Base-by-base conservation (phyloP, 305 asterid genomes). In the Caryopteris hybrid region DNA sequence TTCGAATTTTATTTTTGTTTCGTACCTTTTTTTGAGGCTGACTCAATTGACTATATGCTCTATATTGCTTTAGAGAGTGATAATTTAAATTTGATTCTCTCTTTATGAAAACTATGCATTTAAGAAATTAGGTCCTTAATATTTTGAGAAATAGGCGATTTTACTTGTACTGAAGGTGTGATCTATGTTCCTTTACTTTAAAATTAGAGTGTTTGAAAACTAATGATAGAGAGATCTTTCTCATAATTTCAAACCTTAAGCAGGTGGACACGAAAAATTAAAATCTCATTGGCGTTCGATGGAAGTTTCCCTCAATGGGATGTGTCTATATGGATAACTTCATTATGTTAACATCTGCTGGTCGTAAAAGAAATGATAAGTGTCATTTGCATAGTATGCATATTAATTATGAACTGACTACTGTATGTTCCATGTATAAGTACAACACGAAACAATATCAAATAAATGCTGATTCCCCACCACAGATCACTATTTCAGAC, bases 81-180 rank as follows among this genome's bases (percentile, higher is more conserved):
- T n/a, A n/a, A n/a, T n/a, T n/a, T n/a, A n/a, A n/a, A n/a, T 69
- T 69, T 20, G 14, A 56, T 43, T 16, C 70, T 42, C n/a, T 17
- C 17, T 55, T 23, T 66, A 41, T 34, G 1, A 8, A 46, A 29
- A n/a, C 25, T 5, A 2, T 12, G n/a, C 2, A 23, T 12, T 22
- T 52, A 4, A 14, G 13, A 11, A 6, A 52, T 10, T 22, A 9
- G 18, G 14, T 57, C 17, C 33, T 57, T 13, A 6, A 34, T 17
- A 33, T n/a, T n/a, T n/a, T n/a, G n/a, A n/a, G n/a, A n/a, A n/a
- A n/a, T n/a, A n/a, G n/a, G n/a, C n/a, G n/a, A n/a, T n/a, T n/a
- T n/a, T n/a, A n/a, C n/a, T n/a, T n/a, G n/a, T n/a, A n/a, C n/a
- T n/a, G n/a, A n/a, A n/a, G n/a, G n/a, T n/a, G n/a, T n/a, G n/a